Conservation (phyloP, 1,139 yeast species). For the Geotrichum histeridarum region DNA sequence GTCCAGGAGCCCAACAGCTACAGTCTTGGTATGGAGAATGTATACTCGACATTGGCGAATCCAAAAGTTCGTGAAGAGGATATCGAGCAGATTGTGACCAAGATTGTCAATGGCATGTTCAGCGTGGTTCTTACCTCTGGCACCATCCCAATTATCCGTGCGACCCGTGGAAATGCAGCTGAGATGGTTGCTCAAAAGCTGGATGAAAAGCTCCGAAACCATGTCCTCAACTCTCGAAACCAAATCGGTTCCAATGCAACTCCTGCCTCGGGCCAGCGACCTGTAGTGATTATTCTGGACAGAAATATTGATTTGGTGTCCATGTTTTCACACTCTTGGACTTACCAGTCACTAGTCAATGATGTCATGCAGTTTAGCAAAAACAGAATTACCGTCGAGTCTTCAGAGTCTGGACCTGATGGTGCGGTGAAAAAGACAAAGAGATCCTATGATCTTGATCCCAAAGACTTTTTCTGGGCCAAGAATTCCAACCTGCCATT, state of each 20-base stretch:
- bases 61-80: conserved; percentile 70
- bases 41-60: conserved; percentile 64
- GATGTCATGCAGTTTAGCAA: conserved; percentile 81
- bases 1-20: conserved; percentile 92
- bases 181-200: conserved; percentile 85
- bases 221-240: conserved; percentile 63
- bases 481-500: conserved; percentile 81
- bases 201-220: conserved; percentile 77
- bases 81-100: conserved; percentile 63
- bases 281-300: conserved; percentile 77
- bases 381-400: conserved; percentile 62
- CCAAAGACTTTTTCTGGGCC: conserved; percentile 88
- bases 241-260: conserved; percentile 23
- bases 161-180: conserved; percentile 92
- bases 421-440: conserved; percentile 38
- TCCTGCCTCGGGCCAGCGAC: conserved; percentile 43
- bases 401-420: conserved; percentile 39
- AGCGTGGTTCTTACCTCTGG: conserved; percentile 74
- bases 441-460: conserved; percentile 79
- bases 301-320: conserved; percentile 85
- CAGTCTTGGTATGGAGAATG: conserved; percentile 62
- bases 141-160: conserved; percentile 80
- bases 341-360: conserved; percentile 91
- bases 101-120: conserved; percentile 72
- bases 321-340: conserved; percentile 97